These are phyloP conservation scores for Aegilops umbellulata DNA, from an alignment of 176 grass and related monocot species.

Conservation along the genomic window DNA sequence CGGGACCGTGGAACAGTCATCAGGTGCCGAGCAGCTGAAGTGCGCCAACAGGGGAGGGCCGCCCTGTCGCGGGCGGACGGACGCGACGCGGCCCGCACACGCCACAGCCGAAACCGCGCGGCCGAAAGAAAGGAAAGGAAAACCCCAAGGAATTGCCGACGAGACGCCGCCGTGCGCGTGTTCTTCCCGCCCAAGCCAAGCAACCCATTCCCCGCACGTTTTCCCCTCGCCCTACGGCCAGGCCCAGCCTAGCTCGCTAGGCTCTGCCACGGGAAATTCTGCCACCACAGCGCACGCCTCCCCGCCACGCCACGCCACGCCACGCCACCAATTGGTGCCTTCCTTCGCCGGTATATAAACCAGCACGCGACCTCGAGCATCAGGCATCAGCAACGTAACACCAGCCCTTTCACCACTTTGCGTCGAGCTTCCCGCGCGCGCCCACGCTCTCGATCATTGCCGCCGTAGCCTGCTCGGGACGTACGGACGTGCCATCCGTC, in stretches of 20 bases:
- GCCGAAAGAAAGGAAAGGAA: not conserved
- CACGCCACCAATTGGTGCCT: not conserved
- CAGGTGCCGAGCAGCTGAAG: too few species aligned
- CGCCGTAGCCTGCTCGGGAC: not conserved
- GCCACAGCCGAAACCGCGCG: too few species aligned
- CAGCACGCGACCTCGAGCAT: not conserved
- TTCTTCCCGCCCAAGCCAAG: not conserved
- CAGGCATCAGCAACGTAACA: not conserved
- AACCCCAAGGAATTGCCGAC: not conserved
- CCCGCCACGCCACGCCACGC: not conserved
- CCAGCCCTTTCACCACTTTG: too few species aligned
- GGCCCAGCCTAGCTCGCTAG: not conserved
- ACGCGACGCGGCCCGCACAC: too few species aligned
- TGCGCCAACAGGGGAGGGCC: too few species aligned
- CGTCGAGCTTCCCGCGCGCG: not conserved
- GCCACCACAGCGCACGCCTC: not conserved
- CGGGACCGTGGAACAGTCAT: too few species aligned
- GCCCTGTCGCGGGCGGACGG: too few species aligned
- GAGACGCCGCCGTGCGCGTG: not conserved
- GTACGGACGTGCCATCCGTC: not conserved
- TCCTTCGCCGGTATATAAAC: slow-evolving; percentile 2
- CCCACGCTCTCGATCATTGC: not conserved
- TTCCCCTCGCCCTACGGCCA: slow-evolving; percentile 35
- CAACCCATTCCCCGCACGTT: slow-evolving; percentile 30
- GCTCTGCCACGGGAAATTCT: not conserved